Evolutionary conservation across 1,284 basidiomycete species (phyloP).

Genomic region (Naganishia sp.): DNA sequence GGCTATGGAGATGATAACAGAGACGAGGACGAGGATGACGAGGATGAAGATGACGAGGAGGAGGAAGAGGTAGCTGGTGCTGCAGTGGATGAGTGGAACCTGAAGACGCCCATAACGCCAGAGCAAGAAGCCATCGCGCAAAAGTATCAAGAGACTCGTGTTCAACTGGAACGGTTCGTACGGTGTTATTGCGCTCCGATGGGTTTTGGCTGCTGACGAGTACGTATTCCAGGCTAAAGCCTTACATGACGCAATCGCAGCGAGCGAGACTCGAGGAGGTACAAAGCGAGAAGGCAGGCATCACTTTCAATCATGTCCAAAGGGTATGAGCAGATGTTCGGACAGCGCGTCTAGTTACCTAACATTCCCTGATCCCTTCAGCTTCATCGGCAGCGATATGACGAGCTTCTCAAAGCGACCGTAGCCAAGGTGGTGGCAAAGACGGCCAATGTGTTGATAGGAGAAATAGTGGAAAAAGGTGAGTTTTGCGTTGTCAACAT

Average conservation of each 20-base stretch:
- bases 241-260: conserved; percentile 19
- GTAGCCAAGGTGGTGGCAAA: conserved; percentile 24
- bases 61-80: conserved; percentile 20
- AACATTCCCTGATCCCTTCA: neutral
- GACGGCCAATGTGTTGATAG: conserved; percentile 24
- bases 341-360: neutral
- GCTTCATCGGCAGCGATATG: conserved; percentile 25
- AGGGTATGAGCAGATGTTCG: neutral
- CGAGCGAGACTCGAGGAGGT: conserved; percentile 21
- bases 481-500: neutral
- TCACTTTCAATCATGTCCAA: conserved; percentile 26
- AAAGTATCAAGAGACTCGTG: conserved; percentile 21
- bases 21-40: conserved; percentile 16
- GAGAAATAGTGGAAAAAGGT: conserved; percentile 23
- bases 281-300: conserved; percentile 23
- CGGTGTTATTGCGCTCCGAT: neutral
- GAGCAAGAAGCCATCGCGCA: conserved; percentile 26
- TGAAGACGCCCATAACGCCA: conserved; percentile 20
- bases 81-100: conserved; percentile 20
- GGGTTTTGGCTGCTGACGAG: neutral
- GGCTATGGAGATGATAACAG: conserved; percentile 16
- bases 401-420: conserved; percentile 22
- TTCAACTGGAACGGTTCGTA: conserved; percentile 21
- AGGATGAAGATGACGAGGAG: conserved; percentile 23
- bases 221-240: conserved; percentile 4